These are phyloP conservation scores for Solanum habrochaites DNA, from an alignment of 257 asterid genomes.

Conservation along the genomic window DNA sequence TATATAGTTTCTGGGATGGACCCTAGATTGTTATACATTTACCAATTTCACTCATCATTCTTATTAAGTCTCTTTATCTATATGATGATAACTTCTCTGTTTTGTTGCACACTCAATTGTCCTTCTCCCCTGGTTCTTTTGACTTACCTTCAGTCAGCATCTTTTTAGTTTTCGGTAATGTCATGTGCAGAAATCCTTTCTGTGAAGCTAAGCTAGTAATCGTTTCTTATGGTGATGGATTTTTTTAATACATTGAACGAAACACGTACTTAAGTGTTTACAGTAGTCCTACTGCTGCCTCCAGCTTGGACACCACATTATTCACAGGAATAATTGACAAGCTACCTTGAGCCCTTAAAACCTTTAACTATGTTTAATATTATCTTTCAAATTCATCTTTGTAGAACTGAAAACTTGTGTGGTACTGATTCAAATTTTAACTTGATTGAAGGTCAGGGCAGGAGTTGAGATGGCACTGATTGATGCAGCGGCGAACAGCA, in stretches of 20 bases:
- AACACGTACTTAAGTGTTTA: neutral
- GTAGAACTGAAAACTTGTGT: neutral
- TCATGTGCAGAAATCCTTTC: neutral
- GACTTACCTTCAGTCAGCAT: neutral
- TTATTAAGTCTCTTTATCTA: neutral
- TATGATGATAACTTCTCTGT: neutral
- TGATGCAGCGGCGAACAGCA: slow-evolving; percentile 82
- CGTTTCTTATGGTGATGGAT: neutral
- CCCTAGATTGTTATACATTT: neutral
- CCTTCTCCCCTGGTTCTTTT: neutral
- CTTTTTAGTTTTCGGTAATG: neutral
- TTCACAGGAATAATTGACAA: neutral
- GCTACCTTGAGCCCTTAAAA: neutral
- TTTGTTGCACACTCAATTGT: neutral
- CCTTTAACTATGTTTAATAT: neutral
- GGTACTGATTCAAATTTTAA: slow-evolving; percentile 13
- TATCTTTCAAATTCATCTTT: neutral
- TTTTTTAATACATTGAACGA: neutral
- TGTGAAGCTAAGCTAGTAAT: neutral
- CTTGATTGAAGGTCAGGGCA: slow-evolving; percentile 74
- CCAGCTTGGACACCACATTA: neutral
- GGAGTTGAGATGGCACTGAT: slow-evolving; percentile 94
- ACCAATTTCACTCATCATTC: neutral
- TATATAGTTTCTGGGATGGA: neutral
- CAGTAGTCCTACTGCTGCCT: neutral